Conservation (phyloP, 2,329 filamentous ascomycete species). For the Alternaria sp. region DNA sequence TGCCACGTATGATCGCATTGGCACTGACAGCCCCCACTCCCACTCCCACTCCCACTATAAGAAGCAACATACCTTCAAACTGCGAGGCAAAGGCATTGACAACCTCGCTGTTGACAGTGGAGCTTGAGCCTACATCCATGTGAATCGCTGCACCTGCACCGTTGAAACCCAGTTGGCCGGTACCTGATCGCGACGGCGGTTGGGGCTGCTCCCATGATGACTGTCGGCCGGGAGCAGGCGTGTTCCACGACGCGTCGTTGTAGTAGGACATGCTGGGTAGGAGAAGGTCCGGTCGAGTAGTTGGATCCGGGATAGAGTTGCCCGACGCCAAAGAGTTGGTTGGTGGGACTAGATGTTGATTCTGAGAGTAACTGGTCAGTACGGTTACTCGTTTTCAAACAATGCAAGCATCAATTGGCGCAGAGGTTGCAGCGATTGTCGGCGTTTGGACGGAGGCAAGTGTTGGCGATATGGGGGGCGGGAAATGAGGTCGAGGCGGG, state of each 20-base stretch:
- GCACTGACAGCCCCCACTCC: background rate
- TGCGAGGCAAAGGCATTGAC: slow-evolving; percentile 82
- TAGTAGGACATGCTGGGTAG: slow-evolving; percentile 69
- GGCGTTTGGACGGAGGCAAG: slow-evolving; percentile 27
- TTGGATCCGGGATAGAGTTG: slow-evolving; percentile 15
- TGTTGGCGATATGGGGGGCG: slow-evolving; percentile 37
- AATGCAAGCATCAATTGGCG: slow-evolving; percentile 24
- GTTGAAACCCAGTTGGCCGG: slow-evolving; percentile 38
- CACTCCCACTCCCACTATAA: background rate
- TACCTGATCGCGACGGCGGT: slow-evolving; percentile 77
- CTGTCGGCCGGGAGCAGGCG: slow-evolving; percentile 68
- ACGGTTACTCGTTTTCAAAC: slow-evolving; percentile 6
- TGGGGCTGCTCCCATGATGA: slow-evolving; percentile 76
- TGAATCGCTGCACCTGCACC: slow-evolving; percentile 38
- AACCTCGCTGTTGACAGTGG: slow-evolving; percentile 72
- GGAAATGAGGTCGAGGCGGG: slow-evolving; percentile 40
- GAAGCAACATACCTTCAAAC: slow-evolving; percentile 77
- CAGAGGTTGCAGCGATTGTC: slow-evolving; percentile 19
- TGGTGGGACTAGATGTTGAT: slow-evolving; percentile 20
- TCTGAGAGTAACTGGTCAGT: slow-evolving; percentile 28
- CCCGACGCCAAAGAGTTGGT: slow-evolving; percentile 26
- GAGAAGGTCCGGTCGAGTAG: slow-evolving; percentile 19
- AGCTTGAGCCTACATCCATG: slow-evolving; percentile 71
- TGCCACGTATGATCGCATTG: slow-evolving; percentile 12
- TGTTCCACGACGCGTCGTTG: slow-evolving; percentile 69